Evolutionary conservation across 345 rosid genomes (phyloP).

Genomic region (Eucalyptus guilfoylei): DNA sequence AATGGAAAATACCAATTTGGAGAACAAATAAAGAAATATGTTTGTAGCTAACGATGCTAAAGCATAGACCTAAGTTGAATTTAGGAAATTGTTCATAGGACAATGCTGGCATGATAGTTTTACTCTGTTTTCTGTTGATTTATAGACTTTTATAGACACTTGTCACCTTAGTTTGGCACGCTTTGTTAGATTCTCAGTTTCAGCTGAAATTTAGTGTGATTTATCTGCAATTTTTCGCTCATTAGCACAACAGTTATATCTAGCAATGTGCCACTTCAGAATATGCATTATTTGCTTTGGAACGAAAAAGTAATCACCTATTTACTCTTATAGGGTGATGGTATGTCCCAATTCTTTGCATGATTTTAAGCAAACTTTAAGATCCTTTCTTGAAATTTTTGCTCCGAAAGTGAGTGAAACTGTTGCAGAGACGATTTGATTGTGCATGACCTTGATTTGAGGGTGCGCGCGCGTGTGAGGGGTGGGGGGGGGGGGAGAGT

Average conservation of each 20-base stretch:
- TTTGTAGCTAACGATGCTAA: neutral
- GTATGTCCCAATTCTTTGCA: neutral
- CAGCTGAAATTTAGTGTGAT: neutral
- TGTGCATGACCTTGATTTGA: neutral
- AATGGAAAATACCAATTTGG: neutral
- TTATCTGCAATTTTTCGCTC: neutral
- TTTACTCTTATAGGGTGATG: neutral
- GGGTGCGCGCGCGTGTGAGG: accelerated
- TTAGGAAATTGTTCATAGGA: neutral
- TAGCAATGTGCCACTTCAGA: neutral
- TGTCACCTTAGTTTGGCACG: neutral
- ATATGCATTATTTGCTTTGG: neutral
- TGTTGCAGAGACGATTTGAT: neutral
- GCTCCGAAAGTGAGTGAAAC: neutral
- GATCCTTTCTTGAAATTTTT: neutral
- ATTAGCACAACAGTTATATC: neutral
- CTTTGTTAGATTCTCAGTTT: neutral
- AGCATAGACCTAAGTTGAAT: neutral
- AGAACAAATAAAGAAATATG: neutral
- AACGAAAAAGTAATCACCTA: neutral
- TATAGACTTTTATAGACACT: neutral
- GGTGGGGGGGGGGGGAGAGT: neutral
- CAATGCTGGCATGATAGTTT: neutral
- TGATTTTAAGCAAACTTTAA: neutral
- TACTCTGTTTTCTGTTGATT: neutral